Conservation (phyloP, 306 rosid genomes). For the Malus sieversii region DNA sequence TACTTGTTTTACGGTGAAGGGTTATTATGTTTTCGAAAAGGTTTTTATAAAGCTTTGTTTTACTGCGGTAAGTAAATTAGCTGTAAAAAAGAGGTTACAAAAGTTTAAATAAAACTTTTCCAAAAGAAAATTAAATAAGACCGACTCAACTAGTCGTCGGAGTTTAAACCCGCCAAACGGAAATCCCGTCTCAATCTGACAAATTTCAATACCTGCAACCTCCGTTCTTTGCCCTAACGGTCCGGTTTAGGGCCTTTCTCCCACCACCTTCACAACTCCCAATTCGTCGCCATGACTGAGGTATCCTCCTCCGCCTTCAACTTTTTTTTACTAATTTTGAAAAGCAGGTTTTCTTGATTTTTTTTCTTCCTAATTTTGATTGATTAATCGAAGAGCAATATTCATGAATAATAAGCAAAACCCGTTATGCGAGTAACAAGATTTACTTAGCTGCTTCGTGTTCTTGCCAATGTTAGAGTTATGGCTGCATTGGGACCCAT, state of each 20-base stretch:
- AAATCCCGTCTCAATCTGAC: too few relatives aligned
- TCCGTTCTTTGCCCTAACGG: not conserved
- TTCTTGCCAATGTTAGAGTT: not conserved
- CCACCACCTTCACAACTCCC: slow-evolving; percentile 18
- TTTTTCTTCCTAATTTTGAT: not conserved
- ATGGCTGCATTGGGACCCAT: not conserved
- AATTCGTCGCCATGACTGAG: slow-evolving; percentile 65
- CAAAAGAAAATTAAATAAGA: too few relatives aligned
- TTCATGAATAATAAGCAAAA: not conserved
- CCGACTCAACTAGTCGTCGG: too few relatives aligned
- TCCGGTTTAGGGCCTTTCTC: slow-evolving; percentile 1
- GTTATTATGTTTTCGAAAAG: too few relatives aligned
- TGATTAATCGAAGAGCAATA: not conserved
- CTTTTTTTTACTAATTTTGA: not conserved
- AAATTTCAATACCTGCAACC: not conserved
- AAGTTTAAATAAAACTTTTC: too few relatives aligned
- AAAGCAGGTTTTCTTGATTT: not conserved
- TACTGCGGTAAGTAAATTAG: too few relatives aligned
- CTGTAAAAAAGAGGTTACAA: too few relatives aligned
- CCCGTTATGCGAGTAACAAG: not conserved
- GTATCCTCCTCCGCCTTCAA: slow-evolving; percentile 19
- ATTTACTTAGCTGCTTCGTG: not conserved
- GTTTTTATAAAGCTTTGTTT: too few relatives aligned
- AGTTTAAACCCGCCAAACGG: too few relatives aligned
- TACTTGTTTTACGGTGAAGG: too few relatives aligned